These are phyloP conservation scores for Wallacemonas sp. DNA, from an alignment of 208 protist species.

Conservation along the genomic window DNA sequence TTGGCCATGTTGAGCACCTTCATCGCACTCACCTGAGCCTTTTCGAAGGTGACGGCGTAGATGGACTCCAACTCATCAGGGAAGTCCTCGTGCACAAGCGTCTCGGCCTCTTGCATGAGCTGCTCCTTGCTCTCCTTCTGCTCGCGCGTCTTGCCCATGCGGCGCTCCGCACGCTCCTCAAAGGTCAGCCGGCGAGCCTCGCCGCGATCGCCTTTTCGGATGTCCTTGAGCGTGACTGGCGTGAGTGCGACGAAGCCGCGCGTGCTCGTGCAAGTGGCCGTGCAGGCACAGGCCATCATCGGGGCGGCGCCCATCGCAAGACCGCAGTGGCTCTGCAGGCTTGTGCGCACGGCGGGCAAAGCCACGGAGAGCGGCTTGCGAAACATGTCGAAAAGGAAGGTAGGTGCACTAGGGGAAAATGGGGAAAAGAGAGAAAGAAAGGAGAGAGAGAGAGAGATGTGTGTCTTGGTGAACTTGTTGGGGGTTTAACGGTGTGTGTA, in stretches of 20 bases:
- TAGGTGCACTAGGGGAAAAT: too few relatives aligned
- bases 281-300: conserved; percentile 1
- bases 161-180: conserved; percentile 78
- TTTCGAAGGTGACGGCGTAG: conserved; percentile 58
- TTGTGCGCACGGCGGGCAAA: too few relatives aligned
- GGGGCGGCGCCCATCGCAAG: too few relatives aligned
- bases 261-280: conserved; percentile 4
- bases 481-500: too few relatives aligned
- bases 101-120: conserved; percentile 68
- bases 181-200: conserved; percentile 82
- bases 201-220: conserved; percentile 68
- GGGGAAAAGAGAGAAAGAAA: too few relatives aligned
- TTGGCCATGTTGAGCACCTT: conserved; percentile 91
- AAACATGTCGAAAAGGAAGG: too few relatives aligned
- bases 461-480: too few relatives aligned
- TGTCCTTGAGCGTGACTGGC: conserved; percentile 45
- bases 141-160: conserved; percentile 69
- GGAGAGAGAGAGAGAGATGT: too few relatives aligned
- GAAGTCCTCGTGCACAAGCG: conserved; percentile 70
- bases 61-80: conserved; percentile 72
- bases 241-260: conserved; percentile 28
- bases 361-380: too few relatives aligned
- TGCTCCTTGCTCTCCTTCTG: conserved; percentile 63
- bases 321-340: too few relatives aligned
- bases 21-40: conserved; percentile 80